Percentiles rank a stretch among this genome's conserved stretches.
Evolutionary conservation across 306 rosid genomes (phyloP).

Genomic region (Pyrus pyrifolia): DNA sequence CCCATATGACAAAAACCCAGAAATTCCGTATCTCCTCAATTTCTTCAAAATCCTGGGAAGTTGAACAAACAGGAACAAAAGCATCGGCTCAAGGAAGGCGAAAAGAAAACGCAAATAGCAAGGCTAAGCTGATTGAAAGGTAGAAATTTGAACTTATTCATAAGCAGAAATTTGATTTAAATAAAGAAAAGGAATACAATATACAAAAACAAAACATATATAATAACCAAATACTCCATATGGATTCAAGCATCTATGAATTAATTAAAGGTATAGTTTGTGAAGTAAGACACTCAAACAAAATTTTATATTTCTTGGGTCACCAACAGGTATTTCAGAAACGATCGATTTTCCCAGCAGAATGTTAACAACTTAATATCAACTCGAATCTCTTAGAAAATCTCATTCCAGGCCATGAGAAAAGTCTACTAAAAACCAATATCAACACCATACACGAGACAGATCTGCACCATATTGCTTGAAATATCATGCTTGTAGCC

Average conservation of each 20-base stretch:
- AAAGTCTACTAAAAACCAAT: background rate
- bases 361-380: background rate
- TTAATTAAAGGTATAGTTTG: background rate
- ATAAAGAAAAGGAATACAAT: background rate
- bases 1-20: slow-evolving; percentile 83
- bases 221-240: background rate
- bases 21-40: slow-evolving; percentile 69
- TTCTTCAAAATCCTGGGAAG: slow-evolving; percentile 48
- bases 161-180: background rate
- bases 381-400: background rate
- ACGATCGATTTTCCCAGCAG: background rate
- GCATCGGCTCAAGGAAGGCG: background rate
- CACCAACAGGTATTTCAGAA: background rate
- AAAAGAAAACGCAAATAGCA: background rate
- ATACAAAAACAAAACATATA: background rate
- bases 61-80: slow-evolving; percentile 9
- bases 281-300: background rate
- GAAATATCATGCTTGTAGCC: background rate
- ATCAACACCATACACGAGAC: no score
- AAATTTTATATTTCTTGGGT: background rate
- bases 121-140: background rate
- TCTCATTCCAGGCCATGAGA: background rate
- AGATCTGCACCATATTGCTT: background rate
- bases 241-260: background rate
- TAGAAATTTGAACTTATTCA: background rate